These are phyloP conservation scores for Pseudocercospora fuligena DNA, from an alignment of 2,329 filamentous ascomycete species.

Conservation along the genomic window DNA sequence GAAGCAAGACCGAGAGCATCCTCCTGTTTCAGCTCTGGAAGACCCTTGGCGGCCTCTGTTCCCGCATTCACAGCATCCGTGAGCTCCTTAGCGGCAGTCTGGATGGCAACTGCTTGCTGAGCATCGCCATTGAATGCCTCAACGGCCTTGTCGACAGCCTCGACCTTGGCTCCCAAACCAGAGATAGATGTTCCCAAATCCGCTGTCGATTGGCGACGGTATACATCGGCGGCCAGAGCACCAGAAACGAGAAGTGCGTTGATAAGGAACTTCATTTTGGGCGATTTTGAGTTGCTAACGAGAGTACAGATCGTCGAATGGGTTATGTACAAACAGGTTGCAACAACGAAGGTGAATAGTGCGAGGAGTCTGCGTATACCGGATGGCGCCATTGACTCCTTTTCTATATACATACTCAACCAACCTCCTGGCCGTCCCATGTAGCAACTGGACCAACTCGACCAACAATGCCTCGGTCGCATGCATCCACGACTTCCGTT, in stretches of 20 bases:
- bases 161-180: neutral
- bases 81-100: slow-evolving; percentile 2
- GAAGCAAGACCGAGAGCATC: slow-evolving; percentile 4
- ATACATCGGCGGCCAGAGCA: slow-evolving; percentile 6
- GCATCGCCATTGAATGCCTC: slow-evolving; percentile 9
- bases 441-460: slow-evolving; percentile 1
- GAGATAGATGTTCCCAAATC: neutral
- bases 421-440: neutral
- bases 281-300: slow-evolving; percentile 10
- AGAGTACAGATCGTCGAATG: slow-evolving; percentile 11
- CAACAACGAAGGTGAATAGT: slow-evolving; percentile 6
- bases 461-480: slow-evolving; percentile 8
- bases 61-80: neutral
- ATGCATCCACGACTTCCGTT: slow-evolving; percentile 1
- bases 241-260: slow-evolving; percentile 10
- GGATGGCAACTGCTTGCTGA: slow-evolving; percentile 9
- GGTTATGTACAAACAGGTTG: neutral
- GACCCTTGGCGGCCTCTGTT: neutral
- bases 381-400: slow-evolving; percentile 5
- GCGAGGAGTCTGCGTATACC: neutral
- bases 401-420: slow-evolving; percentile 1
- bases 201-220: neutral
- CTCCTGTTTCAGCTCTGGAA: slow-evolving; percentile 4
- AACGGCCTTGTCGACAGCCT: slow-evolving; percentile 7
- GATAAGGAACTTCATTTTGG: slow-evolving; percentile 10